Base-by-base conservation (phyloP, 1,139 yeast species). In the Geotrichum reessii region DNA sequence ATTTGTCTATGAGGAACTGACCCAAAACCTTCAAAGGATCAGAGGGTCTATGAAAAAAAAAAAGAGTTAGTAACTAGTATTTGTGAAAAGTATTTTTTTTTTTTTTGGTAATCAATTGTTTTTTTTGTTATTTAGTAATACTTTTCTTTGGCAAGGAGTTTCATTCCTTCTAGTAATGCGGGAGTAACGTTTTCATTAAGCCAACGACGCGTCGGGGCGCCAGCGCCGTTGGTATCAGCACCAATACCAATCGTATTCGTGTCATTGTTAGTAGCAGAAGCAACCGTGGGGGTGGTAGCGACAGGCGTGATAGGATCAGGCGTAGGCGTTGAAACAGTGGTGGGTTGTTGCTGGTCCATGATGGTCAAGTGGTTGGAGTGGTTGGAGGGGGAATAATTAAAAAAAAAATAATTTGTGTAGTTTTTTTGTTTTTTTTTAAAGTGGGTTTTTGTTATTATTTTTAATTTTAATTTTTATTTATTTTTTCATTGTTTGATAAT, bases 191-290 rank as follows among this genome's bases (percentile, higher is more conserved):
- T 78, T 63, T 82, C 77, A 69, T 91, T 89, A 62, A 92, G 76
- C 78, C 91, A 92, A 65, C 80, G 82, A 64, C 98, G 80, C 2
- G 90, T 78, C 0, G 89, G 84, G 0, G 96, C 87, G 0, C 97
- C 97, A 17, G 93, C 95, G 24, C 51, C 56, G 8, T 56, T 55
- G 17, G 56, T 53, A 22, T 27, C 47, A 21, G 47, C 31, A 6
- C 28, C 52, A n/a, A 47, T 31, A 21, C 47, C 22, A 47, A 4
- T n/a, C n/a, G n/a, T 47, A 47, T 14, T 47, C 37, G 31, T 50
- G 37, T 14, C 6, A 6, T 31, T 31, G 40, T 14, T 31, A 14
- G 42, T 14, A 19, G 42, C n/a, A 19, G 42, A 6, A 8, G 42
- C 17, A 8, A 19, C 17, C 3, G 17, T 14, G 42, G 42, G 42